Percentiles rank a stretch among this genome's conserved stretches.
Evolutionary conservation across 495 filamentous ascomycete species (phyloP).

Genomic region (Aspergillus leporis): DNA sequence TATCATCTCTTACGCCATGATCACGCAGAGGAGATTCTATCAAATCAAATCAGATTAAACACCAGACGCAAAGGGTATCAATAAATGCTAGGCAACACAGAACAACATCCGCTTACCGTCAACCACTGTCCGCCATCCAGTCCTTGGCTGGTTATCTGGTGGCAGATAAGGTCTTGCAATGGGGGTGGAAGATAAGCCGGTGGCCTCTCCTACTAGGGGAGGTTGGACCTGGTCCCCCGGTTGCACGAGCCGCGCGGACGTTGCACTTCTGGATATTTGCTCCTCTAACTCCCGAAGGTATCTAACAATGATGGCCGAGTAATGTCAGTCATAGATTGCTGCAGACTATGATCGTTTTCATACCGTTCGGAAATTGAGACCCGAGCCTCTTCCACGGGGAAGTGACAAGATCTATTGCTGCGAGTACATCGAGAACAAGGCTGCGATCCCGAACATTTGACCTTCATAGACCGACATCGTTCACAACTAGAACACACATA

Average conservation of each 20-base stretch:
- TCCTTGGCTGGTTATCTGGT: not conserved
- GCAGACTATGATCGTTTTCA: constrained; percentile 12
- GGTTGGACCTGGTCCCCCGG: not conserved
- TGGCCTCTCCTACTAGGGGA: not conserved
- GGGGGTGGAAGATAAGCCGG: not conserved
- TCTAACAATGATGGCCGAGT: constrained; percentile 1
- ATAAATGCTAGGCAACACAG: not conserved
- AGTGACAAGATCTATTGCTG: constrained; percentile 30
- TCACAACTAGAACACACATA: constrained; percentile 21
- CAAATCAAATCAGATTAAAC: not conserved
- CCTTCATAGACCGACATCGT: constrained; percentile 42
- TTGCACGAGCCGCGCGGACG: not conserved
- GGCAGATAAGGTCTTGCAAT: not conserved
- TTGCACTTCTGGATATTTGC: constrained; percentile 19
- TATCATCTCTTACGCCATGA: not conserved
- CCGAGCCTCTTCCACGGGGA: constrained; percentile 31
- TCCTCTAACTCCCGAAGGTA: constrained; percentile 12
- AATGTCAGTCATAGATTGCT: not conserved
- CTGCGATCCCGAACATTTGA: constrained; percentile 36
- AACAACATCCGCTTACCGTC: not conserved
- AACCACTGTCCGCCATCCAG: not conserved
- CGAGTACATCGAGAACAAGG: constrained; percentile 37
- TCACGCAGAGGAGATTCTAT: not conserved
- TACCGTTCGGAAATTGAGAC: constrained; percentile 36
- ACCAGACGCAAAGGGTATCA: not conserved